phyloP scores from a whole-genome alignment of 1,139 yeast genomes.

The Saccharomycopsis phalli region DNA sequence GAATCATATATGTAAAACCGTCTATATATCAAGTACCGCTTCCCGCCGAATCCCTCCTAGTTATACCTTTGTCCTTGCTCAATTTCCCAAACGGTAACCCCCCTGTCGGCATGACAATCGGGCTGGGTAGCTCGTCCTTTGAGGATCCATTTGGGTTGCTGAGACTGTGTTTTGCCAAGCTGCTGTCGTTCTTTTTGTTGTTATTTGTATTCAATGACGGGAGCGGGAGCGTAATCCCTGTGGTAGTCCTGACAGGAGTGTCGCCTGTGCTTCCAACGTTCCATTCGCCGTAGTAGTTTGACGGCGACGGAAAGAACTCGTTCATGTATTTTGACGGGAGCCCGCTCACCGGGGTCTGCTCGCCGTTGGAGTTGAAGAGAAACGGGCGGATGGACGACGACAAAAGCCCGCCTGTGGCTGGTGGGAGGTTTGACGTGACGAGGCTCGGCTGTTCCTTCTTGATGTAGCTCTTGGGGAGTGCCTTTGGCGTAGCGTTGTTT shows the following conservation, averaged over 20 bases:
- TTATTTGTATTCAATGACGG: slow-evolving; percentile 23
- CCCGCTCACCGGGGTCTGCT: slow-evolving; percentile 43
- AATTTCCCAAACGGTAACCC: slow-evolving; percentile 13
- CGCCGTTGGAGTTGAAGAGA: slow-evolving; percentile 28
- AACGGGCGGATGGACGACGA: slow-evolving; percentile 20
- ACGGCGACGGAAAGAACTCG: slow-evolving; percentile 49
- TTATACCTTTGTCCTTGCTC: slow-evolving; percentile 4
- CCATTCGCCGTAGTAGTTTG: slow-evolving; percentile 32
- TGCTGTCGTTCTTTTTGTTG: slow-evolving; percentile 32
- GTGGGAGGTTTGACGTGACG: slow-evolving; percentile 17
- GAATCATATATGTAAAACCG: no score
- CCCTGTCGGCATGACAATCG: slow-evolving; percentile 15
- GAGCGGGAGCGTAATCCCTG: slow-evolving; percentile 14
- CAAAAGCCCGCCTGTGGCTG: slow-evolving; percentile 19
- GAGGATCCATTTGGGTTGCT: slow-evolving; percentile 19
- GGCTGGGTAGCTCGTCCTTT: slow-evolving; percentile 20
- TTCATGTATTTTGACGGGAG: slow-evolving; percentile 41
- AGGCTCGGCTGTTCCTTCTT: slow-evolving; percentile 13
- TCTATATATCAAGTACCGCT: no score
- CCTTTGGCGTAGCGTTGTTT: slow-evolving; percentile 13
- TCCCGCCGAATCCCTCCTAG: background rate
- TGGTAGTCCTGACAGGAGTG: slow-evolving; percentile 13
- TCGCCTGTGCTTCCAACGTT: slow-evolving; percentile 11
- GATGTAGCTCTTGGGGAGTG: slow-evolving; percentile 17
- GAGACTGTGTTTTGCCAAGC: slow-evolving; percentile 17